Evolutionary conservation across 768 basidiomycete genomes (phyloP).

Genomic region (Suillus subalutaceus): DNA sequence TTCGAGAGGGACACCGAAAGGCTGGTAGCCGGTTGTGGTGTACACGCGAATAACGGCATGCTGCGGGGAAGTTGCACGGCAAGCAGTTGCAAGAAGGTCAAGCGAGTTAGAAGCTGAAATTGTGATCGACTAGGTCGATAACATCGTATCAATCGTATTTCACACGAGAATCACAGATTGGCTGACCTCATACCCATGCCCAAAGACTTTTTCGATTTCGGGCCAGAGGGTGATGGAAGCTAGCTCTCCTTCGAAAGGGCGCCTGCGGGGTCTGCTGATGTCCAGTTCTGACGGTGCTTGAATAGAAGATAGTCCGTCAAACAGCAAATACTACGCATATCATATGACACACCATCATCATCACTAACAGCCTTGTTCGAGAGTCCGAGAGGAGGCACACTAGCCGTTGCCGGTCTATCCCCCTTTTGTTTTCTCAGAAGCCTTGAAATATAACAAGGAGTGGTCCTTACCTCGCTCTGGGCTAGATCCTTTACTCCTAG

Average conservation of each 20-base stretch:
- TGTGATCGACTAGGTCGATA: constrained; percentile 65
- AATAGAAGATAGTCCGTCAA: constrained; percentile 9
- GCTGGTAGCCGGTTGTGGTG: constrained; percentile 70
- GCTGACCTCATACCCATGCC: constrained; percentile 92
- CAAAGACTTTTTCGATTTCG: constrained; percentile 95
- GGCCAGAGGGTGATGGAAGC: constrained; percentile 92
- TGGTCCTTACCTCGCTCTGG: constrained; percentile 49
- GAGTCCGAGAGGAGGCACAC: constrained; percentile 89
- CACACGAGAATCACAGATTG: constrained; percentile 3
- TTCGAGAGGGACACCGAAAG: constrained; percentile 68
- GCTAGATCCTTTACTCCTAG: constrained; percentile 51
- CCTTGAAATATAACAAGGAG: not conserved
- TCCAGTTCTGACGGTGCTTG: constrained; percentile 23
- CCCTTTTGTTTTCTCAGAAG: constrained; percentile 40
- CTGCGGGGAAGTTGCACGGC: constrained; percentile 84
- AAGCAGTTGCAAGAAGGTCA: constrained; percentile 81
- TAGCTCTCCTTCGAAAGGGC: constrained; percentile 92
- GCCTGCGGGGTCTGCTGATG: constrained; percentile 27
- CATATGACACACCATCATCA: constrained; percentile 59
- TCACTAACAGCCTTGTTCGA: constrained; percentile 91
- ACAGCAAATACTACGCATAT: not conserved
- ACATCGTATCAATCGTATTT: constrained; percentile 1
- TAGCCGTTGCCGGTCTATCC: constrained; percentile 74
- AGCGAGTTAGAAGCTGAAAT: constrained; percentile 74
- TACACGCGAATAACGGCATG: constrained; percentile 90